Evolutionary conservation across 1,139 yeast genomes (phyloP).

Genomic region (Yamadazyma pseudoaaseri): DNA sequence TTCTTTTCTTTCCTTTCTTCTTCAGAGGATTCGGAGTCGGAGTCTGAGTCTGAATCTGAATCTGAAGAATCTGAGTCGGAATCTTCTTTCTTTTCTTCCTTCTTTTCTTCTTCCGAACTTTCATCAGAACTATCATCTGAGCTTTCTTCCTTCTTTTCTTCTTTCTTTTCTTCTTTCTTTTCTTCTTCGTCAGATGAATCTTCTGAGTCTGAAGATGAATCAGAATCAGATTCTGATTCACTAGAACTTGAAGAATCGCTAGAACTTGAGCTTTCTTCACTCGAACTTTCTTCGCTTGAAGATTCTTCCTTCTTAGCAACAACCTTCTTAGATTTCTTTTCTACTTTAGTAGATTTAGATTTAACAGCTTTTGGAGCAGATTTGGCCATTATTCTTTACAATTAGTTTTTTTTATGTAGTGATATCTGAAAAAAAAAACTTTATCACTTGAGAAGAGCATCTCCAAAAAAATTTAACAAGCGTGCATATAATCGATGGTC

Average conservation of each 20-base stretch:
- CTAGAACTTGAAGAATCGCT: conserved; percentile 16
- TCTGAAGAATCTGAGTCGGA: conserved; percentile 17
- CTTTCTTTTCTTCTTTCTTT: conserved; percentile 13
- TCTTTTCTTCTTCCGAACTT: conserved; percentile 10
- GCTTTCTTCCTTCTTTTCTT: conserved; percentile 9
- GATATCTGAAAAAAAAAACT: conserved; percentile 2
- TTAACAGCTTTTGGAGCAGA: conserved; percentile 26
- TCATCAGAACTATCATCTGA: conserved; percentile 4
- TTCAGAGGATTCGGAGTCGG: conserved; percentile 25
- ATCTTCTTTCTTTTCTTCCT: conserved; percentile 22
- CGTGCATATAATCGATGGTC: conserved; percentile 3
- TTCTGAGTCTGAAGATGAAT: conserved; percentile 8
- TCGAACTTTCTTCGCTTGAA: conserved; percentile 5
- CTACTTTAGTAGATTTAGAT: conserved; percentile 27
- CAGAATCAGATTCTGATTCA: conserved; percentile 6
- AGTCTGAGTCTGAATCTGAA: conserved; percentile 14
- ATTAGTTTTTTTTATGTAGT: conserved; percentile 2
- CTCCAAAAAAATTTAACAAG: conserved; percentile 10
- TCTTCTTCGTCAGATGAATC: conserved; percentile 14
- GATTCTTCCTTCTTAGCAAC: conserved; percentile 8
- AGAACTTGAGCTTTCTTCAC: conserved; percentile 3
- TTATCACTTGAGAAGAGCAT: conserved; percentile 12
- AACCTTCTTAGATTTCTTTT: conserved; percentile 11
- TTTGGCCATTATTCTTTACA: conserved; percentile 11
- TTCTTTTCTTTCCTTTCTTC: conserved; percentile 26